These are phyloP conservation scores for Clarireedia monteithiana DNA, from an alignment of 2,329 filamentous ascomycete genomes.

Conservation along the genomic window DNA sequence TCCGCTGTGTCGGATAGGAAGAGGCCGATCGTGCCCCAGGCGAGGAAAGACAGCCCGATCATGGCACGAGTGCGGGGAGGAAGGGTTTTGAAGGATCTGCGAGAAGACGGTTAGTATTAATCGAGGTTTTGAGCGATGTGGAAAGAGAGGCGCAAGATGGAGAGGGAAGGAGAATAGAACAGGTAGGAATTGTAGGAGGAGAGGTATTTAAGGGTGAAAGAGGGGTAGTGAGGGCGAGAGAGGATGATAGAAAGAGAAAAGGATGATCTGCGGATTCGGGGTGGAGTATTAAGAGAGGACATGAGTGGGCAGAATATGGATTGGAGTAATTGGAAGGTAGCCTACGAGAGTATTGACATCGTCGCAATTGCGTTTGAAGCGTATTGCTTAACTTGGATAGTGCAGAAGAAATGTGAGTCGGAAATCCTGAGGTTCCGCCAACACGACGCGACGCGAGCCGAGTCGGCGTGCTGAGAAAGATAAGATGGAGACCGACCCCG, in stretches of 20 bases:
- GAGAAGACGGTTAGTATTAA: not conserved
- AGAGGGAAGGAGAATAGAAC: not conserved
- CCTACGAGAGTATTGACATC: slow-evolving; percentile 7
- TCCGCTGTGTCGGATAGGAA: slow-evolving; percentile 66
- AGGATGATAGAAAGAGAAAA: not conserved
- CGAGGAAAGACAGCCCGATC: slow-evolving; percentile 67
- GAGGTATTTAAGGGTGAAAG: no score
- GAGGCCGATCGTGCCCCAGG: slow-evolving; percentile 69
- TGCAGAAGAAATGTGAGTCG: no score
- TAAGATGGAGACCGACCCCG: no score
- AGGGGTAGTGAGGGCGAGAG: no score
- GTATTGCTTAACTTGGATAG: no score
- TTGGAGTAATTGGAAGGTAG: not conserved
- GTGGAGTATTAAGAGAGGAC: no score
- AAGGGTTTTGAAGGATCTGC: slow-evolving; percentile 55
- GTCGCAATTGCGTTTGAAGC: not conserved
- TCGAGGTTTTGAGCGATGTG: not conserved
- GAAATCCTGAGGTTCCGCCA: no score
- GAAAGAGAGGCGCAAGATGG: not conserved
- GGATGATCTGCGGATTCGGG: not conserved
- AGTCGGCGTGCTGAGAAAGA: no score
- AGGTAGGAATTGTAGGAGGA: no score
- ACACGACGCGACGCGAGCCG: no score
- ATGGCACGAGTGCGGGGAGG: slow-evolving; percentile 61
- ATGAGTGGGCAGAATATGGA: not conserved